Evolutionary conservation across 768 basidiomycete species (phyloP).

Genomic region (Neoboletus subvelutipes): DNA sequence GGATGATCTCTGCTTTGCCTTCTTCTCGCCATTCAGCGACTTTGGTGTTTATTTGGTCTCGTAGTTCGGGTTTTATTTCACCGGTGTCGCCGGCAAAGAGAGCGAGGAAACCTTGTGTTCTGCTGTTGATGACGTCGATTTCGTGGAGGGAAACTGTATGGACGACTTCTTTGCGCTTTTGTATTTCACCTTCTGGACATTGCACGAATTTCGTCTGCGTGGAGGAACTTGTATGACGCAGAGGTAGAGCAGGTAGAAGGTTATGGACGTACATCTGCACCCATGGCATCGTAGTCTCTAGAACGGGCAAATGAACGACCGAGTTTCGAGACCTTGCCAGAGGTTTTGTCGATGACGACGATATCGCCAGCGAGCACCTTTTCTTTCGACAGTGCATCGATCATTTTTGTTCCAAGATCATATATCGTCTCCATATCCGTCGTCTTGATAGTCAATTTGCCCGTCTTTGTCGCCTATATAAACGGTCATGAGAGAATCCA

Average conservation of each 20-base stretch:
- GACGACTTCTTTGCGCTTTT: slow-evolving; percentile 95
- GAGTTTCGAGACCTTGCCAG: slow-evolving; percentile 94
- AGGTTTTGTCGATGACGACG: slow-evolving; percentile 95
- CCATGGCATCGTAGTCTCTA: slow-evolving; percentile 98
- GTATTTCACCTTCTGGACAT: slow-evolving; percentile 97
- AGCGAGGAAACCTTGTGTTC: slow-evolving; percentile 97
- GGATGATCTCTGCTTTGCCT: slow-evolving; percentile 96
- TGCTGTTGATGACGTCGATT: slow-evolving; percentile 98
- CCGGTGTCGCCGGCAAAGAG: slow-evolving; percentile 95
- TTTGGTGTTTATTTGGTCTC: slow-evolving; percentile 95
- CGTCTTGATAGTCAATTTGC: slow-evolving; percentile 95
- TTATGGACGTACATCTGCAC: slow-evolving; percentile 78
- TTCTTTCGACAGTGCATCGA: slow-evolving; percentile 94
- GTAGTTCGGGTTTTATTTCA: slow-evolving; percentile 96
- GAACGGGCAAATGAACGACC: slow-evolving; percentile 96
- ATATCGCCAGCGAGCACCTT: slow-evolving; percentile 95
- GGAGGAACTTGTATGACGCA: slow-evolving; percentile 1
- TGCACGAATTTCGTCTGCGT: slow-evolving; percentile 94
- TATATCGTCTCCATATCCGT: slow-evolving; percentile 99
- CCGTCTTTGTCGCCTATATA: slow-evolving; percentile 90
- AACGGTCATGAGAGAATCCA: background rate
- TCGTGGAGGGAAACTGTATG: slow-evolving; percentile 98
- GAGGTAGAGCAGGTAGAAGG: background rate
- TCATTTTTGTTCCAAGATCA: slow-evolving; percentile 99
- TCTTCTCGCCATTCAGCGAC: slow-evolving; percentile 98